A percentile compares a stretch with the other conserved stretches of the same genome.
These are phyloP conservation scores for Solanum piurae DNA, from an alignment of 257 asterid species.

Conservation along the genomic window DNA sequence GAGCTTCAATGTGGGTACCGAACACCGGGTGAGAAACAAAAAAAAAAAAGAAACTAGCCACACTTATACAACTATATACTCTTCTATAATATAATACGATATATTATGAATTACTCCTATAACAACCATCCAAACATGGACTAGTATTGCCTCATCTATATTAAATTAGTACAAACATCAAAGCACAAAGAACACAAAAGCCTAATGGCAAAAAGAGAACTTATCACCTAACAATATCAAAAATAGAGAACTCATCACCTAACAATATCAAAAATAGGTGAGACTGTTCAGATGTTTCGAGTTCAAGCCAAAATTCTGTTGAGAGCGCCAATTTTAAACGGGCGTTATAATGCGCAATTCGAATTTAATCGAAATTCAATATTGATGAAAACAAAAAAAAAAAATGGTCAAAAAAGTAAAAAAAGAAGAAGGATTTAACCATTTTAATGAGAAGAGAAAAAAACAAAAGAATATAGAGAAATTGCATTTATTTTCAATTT, in stretches of 20 bases:
- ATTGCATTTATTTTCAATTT: background rate
- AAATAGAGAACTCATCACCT: background rate
- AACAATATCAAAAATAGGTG: background rate
- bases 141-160: background rate
- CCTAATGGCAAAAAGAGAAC: background rate
- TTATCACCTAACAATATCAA: background rate
- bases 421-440: background rate
- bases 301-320: background rate
- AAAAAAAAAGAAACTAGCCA: background rate
- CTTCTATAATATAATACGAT: background rate
- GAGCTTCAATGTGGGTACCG: too few species aligned
- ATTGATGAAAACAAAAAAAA: too few species aligned
- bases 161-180: background rate
- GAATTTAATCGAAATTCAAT: too few species aligned
- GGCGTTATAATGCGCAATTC: accelerated
- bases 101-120: background rate
- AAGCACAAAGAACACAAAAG: background rate
- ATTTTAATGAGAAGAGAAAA: background rate
- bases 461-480: background rate
- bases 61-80: background rate
- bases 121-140: background rate
- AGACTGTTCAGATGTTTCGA: background rate
- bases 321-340: too few species aligned
- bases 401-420: background rate
- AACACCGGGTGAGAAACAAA: too few species aligned